Evolutionary conservation across 352 stramenopile species (phyloP).

Genomic region (Phytophthora syringae): DNA sequence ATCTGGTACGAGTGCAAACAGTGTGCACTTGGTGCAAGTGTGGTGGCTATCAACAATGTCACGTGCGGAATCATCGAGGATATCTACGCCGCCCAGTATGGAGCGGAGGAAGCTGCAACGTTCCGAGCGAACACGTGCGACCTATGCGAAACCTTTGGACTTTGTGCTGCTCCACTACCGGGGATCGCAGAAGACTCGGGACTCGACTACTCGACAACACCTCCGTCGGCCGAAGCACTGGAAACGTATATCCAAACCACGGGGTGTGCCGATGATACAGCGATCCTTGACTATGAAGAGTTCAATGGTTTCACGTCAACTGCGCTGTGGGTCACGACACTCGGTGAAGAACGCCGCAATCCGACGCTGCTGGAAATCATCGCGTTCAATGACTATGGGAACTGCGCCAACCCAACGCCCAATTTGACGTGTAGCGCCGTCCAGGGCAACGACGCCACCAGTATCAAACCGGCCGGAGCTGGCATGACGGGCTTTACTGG

Average conservation of each 20-base stretch:
- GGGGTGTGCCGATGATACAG: slow-evolving; percentile 58
- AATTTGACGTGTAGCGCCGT: slow-evolving; percentile 65
- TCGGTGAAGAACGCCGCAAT: slow-evolving; percentile 58
- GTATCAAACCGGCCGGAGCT: slow-evolving; percentile 42
- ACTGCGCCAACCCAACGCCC: slow-evolving; percentile 50
- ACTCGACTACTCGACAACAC: slow-evolving; percentile 50
- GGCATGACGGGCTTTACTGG: slow-evolving; percentile 50
- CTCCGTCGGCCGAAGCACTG: slow-evolving; percentile 35
- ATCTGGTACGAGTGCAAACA: slow-evolving; percentile 50
- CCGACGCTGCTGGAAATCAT: slow-evolving; percentile 64
- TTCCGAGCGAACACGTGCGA: slow-evolving; percentile 49
- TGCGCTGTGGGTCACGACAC: slow-evolving; percentile 55
- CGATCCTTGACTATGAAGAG: slow-evolving; percentile 65
- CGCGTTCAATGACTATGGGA: slow-evolving; percentile 55
- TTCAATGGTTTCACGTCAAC: slow-evolving; percentile 57
- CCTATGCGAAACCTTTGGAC: slow-evolving; percentile 48
- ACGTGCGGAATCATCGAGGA: slow-evolving; percentile 50
- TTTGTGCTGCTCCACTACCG: slow-evolving; percentile 68
- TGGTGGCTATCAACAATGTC: slow-evolving; percentile 51
- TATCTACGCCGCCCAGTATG: slow-evolving; percentile 51
- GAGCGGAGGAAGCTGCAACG: slow-evolving; percentile 39
- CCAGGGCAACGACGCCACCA: slow-evolving; percentile 48
- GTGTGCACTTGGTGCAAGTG: slow-evolving; percentile 38
- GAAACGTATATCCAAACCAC: slow-evolving; percentile 60
- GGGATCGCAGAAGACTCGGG: slow-evolving; percentile 62